Percentiles rank a stretch among this genome's conserved stretches.
These are phyloP conservation scores for Penicillium sp. DNA, from an alignment of 2,329 filamentous ascomycete genomes.

Conservation along the genomic window DNA sequence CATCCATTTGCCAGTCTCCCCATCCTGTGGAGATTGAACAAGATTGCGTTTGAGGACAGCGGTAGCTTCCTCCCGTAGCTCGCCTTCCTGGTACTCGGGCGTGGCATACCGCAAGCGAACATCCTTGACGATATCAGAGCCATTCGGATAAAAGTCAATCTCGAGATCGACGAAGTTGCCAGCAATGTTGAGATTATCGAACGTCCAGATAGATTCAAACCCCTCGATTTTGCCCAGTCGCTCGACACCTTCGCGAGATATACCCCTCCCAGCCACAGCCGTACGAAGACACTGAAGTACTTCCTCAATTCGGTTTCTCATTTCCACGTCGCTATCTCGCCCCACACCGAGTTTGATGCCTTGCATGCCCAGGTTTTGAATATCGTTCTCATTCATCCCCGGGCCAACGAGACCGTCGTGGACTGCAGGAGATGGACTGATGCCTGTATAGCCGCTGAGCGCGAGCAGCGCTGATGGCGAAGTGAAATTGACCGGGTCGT, in stretches of 20 bases:
- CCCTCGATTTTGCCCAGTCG: slow-evolving; percentile 41
- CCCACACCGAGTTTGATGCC: slow-evolving; percentile 33
- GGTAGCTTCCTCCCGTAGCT: slow-evolving; percentile 41
- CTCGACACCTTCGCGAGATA: slow-evolving; percentile 43
- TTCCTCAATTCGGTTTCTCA: slow-evolving; percentile 38
- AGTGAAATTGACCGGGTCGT: slow-evolving; percentile 42
- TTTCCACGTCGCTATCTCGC: slow-evolving; percentile 41
- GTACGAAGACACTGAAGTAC: slow-evolving; percentile 39
- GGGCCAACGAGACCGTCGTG: slow-evolving; percentile 35
- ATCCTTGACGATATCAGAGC: slow-evolving; percentile 39
- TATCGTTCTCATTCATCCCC: slow-evolving; percentile 37
- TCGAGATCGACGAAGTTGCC: slow-evolving; percentile 46
- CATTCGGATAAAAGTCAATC: slow-evolving; percentile 39
- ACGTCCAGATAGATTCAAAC: slow-evolving; percentile 46
- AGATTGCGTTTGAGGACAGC: slow-evolving; percentile 41
- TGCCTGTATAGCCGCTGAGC: slow-evolving; percentile 40
- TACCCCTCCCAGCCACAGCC: slow-evolving; percentile 40
- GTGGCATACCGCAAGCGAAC: slow-evolving; percentile 43
- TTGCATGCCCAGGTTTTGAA: slow-evolving; percentile 38
- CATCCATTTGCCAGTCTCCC: slow-evolving; percentile 34
- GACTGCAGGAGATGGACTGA: slow-evolving; percentile 38
- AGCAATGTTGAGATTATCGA: slow-evolving; percentile 44
- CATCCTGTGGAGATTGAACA: slow-evolving; percentile 30
- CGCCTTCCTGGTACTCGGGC: slow-evolving; percentile 38
- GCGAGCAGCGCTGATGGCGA: slow-evolving; percentile 44